Percentiles rank a stretch among this genome's conserved stretches.
These are phyloP conservation scores for Russula griseocarnosa DNA, from an alignment of 768 basidiomycete genomes.

Conservation along the genomic window DNA sequence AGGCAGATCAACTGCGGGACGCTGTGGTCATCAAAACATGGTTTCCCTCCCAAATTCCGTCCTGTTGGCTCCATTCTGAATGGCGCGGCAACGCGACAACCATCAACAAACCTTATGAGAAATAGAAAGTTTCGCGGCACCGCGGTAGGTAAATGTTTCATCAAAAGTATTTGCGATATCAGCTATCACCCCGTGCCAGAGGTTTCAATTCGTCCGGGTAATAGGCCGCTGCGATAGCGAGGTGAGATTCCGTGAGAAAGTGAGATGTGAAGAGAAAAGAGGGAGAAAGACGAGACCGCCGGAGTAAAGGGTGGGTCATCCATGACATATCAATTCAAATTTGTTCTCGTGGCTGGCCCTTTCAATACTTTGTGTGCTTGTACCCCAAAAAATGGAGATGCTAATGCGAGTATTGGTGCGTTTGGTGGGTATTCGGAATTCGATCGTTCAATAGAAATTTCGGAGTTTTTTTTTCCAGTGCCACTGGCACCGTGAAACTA, in stretches of 20 bases:
- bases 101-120: neutral
- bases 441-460: neutral
- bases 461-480: neutral
- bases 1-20: no score
- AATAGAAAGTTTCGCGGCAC: neutral
- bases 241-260: neutral
- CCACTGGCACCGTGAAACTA: no score
- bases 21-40: no score
- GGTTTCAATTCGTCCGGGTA: neutral
- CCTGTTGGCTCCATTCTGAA: neutral
- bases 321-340: no score
- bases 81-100: neutral
- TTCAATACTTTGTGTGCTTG: neutral
- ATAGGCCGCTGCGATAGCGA: neutral
- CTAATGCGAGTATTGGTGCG: neutral
- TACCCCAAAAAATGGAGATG: neutral
- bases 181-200: no score
- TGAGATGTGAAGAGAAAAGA: neutral
- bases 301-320: neutral
- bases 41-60: neutral
- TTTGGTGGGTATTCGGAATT: conserved; percentile 4
- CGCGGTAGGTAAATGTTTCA: neutral
- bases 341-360: neutral
- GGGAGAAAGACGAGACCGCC: neutral
- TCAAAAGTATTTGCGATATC: neutral